Conservation (phyloP, 1,284 basidiomycete species). For the Mycena sp. region DNA sequence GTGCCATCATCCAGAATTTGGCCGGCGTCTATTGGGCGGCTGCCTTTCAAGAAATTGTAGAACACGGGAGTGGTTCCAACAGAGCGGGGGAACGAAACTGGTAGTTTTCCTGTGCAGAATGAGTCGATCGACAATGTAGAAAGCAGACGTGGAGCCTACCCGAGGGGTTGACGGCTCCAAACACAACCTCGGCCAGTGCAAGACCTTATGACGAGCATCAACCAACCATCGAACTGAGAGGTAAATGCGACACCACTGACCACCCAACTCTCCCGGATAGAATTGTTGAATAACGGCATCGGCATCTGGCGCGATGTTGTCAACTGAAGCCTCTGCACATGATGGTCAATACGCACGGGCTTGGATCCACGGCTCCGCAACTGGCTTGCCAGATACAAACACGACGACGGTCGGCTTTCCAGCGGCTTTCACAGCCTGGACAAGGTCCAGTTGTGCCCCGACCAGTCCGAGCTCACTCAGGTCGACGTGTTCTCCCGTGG, state of each 20-base stretch:
- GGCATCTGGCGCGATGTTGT: too few relatives aligned
- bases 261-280: constrained; percentile 76
- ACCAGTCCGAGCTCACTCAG: constrained; percentile 68
- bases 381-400: constrained; percentile 72
- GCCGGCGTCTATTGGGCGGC: constrained; percentile 64
- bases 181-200: constrained; percentile 71
- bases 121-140: not conserved
- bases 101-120: constrained; percentile 57
- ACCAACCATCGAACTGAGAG: not conserved
- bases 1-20: constrained; percentile 58
- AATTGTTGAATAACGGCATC: constrained; percentile 78
- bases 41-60: constrained; percentile 73
- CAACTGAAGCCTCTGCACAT: not conserved
- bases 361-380: constrained; percentile 78
- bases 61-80: constrained; percentile 73
- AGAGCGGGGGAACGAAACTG: constrained; percentile 69
- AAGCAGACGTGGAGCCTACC: constrained; percentile 47
- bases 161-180: constrained; percentile 74
- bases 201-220: constrained; percentile 43
- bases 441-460: constrained; percentile 69
- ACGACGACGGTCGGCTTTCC: constrained; percentile 74
- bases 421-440: constrained; percentile 65
- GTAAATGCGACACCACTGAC: constrained; percentile 35
- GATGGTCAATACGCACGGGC: constrained; percentile 49
- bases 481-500: constrained; percentile 77